A percentile compares a stretch with the other conserved stretches of the same genome.
Evolutionary conservation across 495 filamentous ascomycete genomes (phyloP).

Genomic region (Trichocladium uniseriatum): DNA sequence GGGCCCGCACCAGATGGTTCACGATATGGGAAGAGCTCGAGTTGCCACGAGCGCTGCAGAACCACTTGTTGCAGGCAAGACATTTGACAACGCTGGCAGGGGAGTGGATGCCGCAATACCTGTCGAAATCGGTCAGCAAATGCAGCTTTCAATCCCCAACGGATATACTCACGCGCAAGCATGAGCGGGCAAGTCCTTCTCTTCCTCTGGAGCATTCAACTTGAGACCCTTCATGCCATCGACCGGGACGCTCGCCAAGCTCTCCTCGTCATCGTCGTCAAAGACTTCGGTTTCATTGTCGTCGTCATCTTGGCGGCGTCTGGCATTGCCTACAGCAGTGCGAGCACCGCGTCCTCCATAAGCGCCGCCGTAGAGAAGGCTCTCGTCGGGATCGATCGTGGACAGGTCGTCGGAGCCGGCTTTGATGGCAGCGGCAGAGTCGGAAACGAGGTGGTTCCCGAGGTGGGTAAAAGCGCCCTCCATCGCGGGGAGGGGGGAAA

Average conservation of each 20-base stretch:
- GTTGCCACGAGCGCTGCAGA: conserved; percentile 95
- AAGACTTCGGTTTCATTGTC: conserved; percentile 84
- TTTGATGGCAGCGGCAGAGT: conserved; percentile 65
- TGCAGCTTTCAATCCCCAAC: not conserved
- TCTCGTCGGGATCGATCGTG: conserved; percentile 66
- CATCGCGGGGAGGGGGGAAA: conserved; percentile 37
- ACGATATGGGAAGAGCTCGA: conserved; percentile 96
- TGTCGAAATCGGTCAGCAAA: conserved; percentile 27
- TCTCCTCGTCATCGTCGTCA: conserved; percentile 88
- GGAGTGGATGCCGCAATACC: conserved; percentile 97
- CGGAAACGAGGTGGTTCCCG: conserved; percentile 69
- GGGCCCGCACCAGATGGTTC: conserved; percentile 93
- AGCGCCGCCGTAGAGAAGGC: conserved; percentile 56
- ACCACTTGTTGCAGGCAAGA: conserved; percentile 94
- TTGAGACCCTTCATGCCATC: conserved; percentile 63
- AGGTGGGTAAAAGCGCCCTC: conserved; percentile 81
- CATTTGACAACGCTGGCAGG: conserved; percentile 93
- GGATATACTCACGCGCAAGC: conserved; percentile 77
- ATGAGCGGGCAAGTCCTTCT: conserved; percentile 87
- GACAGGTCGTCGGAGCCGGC: conserved; percentile 55
- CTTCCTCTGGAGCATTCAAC: conserved; percentile 59
- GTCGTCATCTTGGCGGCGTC: conserved; percentile 63
- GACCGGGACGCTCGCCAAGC: conserved; percentile 74
- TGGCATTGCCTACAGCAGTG: conserved; percentile 33
- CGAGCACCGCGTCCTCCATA: conserved; percentile 52